These are phyloP conservation scores for Candida odintsovae DNA, from an alignment of 805 yeast species.

Conservation along the genomic window DNA sequence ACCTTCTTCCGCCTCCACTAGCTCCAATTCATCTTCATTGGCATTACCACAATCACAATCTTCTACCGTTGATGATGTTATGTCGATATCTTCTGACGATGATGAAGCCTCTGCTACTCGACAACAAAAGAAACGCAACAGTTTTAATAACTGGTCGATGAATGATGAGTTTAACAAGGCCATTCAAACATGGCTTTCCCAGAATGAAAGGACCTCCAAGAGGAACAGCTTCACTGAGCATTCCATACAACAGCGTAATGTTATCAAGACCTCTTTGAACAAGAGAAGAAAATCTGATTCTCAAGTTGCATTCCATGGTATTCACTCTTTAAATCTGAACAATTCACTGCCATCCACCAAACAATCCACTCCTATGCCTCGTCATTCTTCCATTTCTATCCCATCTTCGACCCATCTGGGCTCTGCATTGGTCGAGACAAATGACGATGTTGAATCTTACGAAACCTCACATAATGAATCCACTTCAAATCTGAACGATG, in stretches of 20 bases:
- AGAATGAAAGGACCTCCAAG: constrained; percentile 12
- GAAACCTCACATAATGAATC: not conserved
- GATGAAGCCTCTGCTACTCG: constrained; percentile 1
- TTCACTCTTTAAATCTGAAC: constrained; percentile 1
- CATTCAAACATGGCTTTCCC: constrained; percentile 22
- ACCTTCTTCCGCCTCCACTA: constrained; percentile 2
- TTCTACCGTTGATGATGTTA: constrained; percentile 1
- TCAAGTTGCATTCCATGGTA: constrained; percentile 4
- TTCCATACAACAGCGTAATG: not conserved
- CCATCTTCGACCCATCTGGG: constrained; percentile 6
- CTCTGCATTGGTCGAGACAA: not conserved
- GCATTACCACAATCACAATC: not conserved
- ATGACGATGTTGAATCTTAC: not conserved
- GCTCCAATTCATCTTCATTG: constrained; percentile 6
- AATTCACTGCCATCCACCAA: constrained; percentile 2
- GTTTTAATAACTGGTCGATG: constrained; percentile 17
- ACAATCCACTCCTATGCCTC: constrained; percentile 3
- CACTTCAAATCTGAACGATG: not conserved
- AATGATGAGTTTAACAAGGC: constrained; percentile 24
- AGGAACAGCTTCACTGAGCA: constrained; percentile 5
- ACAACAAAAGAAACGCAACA: not conserved
- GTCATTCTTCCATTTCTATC: not conserved
- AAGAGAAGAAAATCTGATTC: constrained; percentile 24
- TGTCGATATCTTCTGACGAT: constrained; percentile 7
- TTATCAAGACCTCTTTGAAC: constrained; percentile 5